These are phyloP conservation scores for Schizothecium vesticola DNA, from an alignment of 495 filamentous ascomycete genomes.

Conservation along the genomic window DNA sequence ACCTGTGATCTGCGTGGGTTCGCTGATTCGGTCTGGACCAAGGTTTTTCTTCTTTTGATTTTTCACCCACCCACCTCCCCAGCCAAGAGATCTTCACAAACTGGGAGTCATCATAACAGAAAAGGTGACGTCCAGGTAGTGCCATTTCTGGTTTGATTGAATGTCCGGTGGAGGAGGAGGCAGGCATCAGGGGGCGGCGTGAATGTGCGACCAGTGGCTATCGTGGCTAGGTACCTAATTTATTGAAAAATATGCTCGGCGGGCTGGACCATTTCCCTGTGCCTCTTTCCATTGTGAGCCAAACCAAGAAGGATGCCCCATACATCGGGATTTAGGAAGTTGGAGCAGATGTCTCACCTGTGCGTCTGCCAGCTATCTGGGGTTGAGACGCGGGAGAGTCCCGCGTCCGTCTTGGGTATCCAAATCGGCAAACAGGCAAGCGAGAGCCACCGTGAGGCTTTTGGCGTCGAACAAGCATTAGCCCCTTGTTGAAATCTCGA, in stretches of 20 bases:
- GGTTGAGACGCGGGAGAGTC: not conserved
- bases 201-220: not conserved
- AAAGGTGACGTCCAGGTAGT: not conserved
- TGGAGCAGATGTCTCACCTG: not conserved
- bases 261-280: not conserved
- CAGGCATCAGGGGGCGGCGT: not conserved
- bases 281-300: not conserved
- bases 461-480: not conserved
- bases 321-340: not conserved
- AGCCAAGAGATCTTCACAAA: not conserved
- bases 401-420: not conserved
- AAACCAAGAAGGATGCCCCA: not conserved
- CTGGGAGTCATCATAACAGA: not conserved
- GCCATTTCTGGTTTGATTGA: not conserved
- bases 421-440: not conserved
- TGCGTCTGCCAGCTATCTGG: not conserved
- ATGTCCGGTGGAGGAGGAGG: not conserved
- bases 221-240: not conserved
- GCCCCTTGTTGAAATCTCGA: not conserved
- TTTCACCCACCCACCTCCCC: not conserved
- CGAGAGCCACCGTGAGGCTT: not conserved
- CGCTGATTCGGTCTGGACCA: not conserved
- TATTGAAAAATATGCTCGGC: not conserved
- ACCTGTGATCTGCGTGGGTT: not conserved
- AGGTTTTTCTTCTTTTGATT: not conserved